phyloP scores from a whole-genome alignment of 108 stramenopile genomes.

The Conticribra weissflogii region DNA sequence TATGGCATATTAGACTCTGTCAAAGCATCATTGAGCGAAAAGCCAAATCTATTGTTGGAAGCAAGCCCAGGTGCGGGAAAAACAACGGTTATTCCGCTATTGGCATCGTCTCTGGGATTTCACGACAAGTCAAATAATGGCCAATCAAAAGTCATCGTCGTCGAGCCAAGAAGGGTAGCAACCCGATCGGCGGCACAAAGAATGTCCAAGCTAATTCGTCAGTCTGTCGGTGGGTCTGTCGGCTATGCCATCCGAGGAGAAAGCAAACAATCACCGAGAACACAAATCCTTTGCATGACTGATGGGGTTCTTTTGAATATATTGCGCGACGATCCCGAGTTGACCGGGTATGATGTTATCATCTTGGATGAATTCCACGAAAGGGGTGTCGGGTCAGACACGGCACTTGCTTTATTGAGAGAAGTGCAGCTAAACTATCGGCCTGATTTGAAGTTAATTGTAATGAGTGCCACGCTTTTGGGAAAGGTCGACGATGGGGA shows the following conservation, averaged over 20 bases:
- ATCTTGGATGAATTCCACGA: constrained; percentile 82
- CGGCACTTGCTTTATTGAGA: constrained; percentile 60
- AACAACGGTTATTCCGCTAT: constrained; percentile 65
- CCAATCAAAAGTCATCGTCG: constrained; percentile 39
- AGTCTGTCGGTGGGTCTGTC: constrained; percentile 44
- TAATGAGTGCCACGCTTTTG: constrained; percentile 73
- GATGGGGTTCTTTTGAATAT: constrained; percentile 64
- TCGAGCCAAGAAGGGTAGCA: constrained; percentile 70
- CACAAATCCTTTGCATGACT: constrained; percentile 58
- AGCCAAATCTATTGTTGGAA: constrained; percentile 59
- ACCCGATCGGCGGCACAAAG: constrained; percentile 67
- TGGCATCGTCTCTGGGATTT: constrained; percentile 6
- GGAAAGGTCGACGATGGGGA: constrained; percentile 44
- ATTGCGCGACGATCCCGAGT: constrained; percentile 57
- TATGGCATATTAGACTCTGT: constrained; percentile 13
- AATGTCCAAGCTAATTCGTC: constrained; percentile 53
- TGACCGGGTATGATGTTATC: constrained; percentile 42
- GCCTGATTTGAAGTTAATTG: constrained; percentile 50
- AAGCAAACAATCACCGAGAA: constrained; percentile 20
- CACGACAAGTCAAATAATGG: not conserved
- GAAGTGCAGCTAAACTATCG: constrained; percentile 54
- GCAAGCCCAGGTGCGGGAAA: constrained; percentile 77
- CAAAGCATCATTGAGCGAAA: constrained; percentile 8
- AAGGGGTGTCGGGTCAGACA: constrained; percentile 68
- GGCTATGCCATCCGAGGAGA: constrained; percentile 73